Evolutionary conservation across 805 yeast species (phyloP), one percentile per base, ranked within the genome.

Genomic region (Brettanomyces naardenensis): DNA sequence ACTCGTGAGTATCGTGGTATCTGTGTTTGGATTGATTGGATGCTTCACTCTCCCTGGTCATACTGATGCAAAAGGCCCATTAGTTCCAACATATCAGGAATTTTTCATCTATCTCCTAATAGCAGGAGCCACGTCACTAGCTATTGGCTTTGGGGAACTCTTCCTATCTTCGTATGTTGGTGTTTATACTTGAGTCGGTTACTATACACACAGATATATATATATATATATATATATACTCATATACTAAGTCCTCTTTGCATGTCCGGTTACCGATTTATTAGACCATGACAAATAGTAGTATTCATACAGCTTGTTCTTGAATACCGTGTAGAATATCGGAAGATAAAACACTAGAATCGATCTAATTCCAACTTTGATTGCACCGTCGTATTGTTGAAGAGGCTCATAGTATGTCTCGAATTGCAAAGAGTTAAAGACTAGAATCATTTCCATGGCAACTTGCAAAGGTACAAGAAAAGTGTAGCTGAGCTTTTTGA

Each of bases 91-190:
- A 4, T 26, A 41, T 1, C 15, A 25, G 10, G 43, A 42, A 19
- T 19, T 40, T 4, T n/a, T 39, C 2, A 6, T 18, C 7, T 55
- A 55, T 30, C 21, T 40, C 4, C 5, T 47, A 5, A 19, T 49
- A 7, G 54, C 59, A 3, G 33, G 36, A 1, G 17, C 48, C 15
- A 45, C 52, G 1, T 40, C 59, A 1, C 29, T 56, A 14, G 40
- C 51, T 1, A 37, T 49, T 14, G 57, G 53, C 2, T 59, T 59
- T 40, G 58, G 64, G 3, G 40, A 49, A 6, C 33, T 56, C 19
- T 56, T 54, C 15, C 36, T 56, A 10, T 47, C 63, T 20, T 57
- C 59, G 10, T 42, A 43, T 25, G 52, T 56, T 32, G 65, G 64
- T 7, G 59, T 59, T 9, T 56, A 55, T 33, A 43, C 61, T 19